Base-by-base conservation (phyloP, 768 basidiomycete genomes). In the Boletus huronensis region DNA sequence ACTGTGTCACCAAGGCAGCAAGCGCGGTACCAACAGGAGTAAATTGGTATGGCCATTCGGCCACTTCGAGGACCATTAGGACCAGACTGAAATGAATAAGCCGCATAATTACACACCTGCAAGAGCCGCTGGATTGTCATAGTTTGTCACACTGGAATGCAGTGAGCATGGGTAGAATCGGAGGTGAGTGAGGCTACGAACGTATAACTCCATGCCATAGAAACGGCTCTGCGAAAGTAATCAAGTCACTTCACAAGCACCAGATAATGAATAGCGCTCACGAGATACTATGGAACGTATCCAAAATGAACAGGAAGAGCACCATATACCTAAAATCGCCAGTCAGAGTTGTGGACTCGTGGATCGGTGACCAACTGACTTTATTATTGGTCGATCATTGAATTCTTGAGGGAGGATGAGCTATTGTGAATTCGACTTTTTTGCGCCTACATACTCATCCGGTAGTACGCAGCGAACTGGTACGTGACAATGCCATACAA, bases 1-100 rank as follows among this genome's bases (percentile, higher is more conserved):
- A 48, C 57, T 83, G 81, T 0, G 80, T 79, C 17, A 80, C 68
- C 32, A 81, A 62, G 0, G 79, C 80, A 16, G 78, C 74, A 6
- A 79, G 62, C 1, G 78, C 68, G 8, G 75, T 80, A 4, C 74
- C 76, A 16, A 74, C 65, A 6, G 80, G 77, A 0, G 79, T 82
- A 52, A 82, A 77, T 2, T 75, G 74, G 42, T 79, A 77, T 5
- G 75, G 76, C 79, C 81, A 82, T 17, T 65, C 65, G 7, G 16
- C 17, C 23, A 35, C 46, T 25, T 25, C 21, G 21, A 11, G 7
- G 19, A 5, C 14, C 17, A 7, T 35, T 11, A 47, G 21, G 14
- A 34, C 10, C 5, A 47, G 23, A 25, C 11, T 7, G 26, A 35
- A 17, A 17, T 23, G 45, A 13, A 19, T 3, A 16, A 8, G 29